These are phyloP conservation scores for Xylaria telfairii DNA, from an alignment of 495 filamentous ascomycete genomes.

Conservation along the genomic window DNA sequence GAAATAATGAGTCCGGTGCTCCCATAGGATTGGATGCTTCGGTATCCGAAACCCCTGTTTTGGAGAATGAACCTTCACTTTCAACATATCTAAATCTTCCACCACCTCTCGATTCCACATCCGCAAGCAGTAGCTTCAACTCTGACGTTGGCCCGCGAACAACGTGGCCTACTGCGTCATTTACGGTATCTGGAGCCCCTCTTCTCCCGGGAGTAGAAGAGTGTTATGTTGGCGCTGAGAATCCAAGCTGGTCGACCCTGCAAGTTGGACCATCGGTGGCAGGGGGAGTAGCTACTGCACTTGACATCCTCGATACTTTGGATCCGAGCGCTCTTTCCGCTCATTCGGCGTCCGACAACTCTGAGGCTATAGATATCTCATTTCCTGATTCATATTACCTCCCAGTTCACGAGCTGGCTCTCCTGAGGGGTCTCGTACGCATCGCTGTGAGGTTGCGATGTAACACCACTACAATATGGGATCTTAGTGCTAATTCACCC, in stretches of 20 bases:
- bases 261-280: not conserved
- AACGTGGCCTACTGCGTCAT: conserved; percentile 2
- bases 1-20: not conserved
- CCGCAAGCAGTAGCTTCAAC: not conserved
- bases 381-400: conserved; percentile 42
- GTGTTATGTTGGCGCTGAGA: not conserved
- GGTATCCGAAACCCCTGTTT: not conserved
- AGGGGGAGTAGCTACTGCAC: not conserved
- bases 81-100: not conserved
- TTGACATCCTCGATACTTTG: not conserved
- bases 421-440: conserved; percentile 34
- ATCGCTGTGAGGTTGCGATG: conserved; percentile 38
- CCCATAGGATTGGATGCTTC: not conserved
- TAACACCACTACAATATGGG: conserved; percentile 24
- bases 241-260: not conserved
- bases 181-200: not conserved
- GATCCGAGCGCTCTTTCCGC: not conserved
- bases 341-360: not conserved
- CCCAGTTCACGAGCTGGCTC: conserved; percentile 35
- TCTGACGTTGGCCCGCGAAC: not conserved
- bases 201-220: conserved; percentile 5
- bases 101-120: not conserved
- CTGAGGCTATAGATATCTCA: not conserved
- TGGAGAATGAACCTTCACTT: not conserved
- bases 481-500: conserved; percentile 28